Evolutionary conservation across 2,329 filamentous ascomycete species (phyloP).

Genomic region (Phyllosticta ampelicida): DNA sequence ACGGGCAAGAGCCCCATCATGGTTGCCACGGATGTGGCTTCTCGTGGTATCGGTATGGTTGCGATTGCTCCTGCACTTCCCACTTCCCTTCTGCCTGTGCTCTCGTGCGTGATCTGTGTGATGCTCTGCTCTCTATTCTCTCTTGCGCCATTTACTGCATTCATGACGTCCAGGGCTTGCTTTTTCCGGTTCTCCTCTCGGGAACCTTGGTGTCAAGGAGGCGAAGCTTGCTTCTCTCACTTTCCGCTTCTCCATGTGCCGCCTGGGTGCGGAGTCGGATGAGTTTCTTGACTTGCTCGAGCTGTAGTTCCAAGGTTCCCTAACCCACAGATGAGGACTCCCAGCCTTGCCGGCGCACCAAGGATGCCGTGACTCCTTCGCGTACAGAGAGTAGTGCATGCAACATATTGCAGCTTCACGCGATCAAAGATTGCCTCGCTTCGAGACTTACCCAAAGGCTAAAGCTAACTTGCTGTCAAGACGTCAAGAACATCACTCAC

Average conservation of each 20-base stretch:
- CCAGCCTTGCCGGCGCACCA: constrained; percentile 34
- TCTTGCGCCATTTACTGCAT: constrained; percentile 64
- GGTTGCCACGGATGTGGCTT: constrained; percentile 99
- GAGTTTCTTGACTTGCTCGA: constrained; percentile 72
- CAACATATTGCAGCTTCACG: constrained; percentile 46
- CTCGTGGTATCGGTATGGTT: constrained; percentile 99
- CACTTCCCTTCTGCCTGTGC: constrained; percentile 24
- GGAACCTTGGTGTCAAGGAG: constrained; percentile 80
- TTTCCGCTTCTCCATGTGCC: constrained; percentile 62
- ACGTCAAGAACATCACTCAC: constrained; percentile 99
- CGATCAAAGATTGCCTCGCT: constrained; percentile 44
- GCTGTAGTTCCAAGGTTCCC: constrained; percentile 61
- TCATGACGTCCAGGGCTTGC: constrained; percentile 84
- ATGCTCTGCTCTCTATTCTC: constrained; percentile 88
- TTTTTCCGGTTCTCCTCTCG: constrained; percentile 71
- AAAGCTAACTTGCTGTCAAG: constrained; percentile 74
- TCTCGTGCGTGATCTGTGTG: constrained; percentile 51
- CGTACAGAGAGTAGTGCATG: constrained; percentile 48
- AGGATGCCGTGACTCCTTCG: constrained; percentile 34
- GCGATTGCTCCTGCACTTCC: constrained; percentile 37
- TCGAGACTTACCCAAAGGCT: constrained; percentile 39
- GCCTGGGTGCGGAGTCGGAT: constrained; percentile 64
- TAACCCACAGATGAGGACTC: constrained; percentile 47
- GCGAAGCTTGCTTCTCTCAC: constrained; percentile 60
- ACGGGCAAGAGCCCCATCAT: constrained; percentile 98